Evolutionary conservation across 176 grass and related monocot species (phyloP), one percentile per base, ranked within the genome.

Genomic region (Elymus sibiricus): DNA sequence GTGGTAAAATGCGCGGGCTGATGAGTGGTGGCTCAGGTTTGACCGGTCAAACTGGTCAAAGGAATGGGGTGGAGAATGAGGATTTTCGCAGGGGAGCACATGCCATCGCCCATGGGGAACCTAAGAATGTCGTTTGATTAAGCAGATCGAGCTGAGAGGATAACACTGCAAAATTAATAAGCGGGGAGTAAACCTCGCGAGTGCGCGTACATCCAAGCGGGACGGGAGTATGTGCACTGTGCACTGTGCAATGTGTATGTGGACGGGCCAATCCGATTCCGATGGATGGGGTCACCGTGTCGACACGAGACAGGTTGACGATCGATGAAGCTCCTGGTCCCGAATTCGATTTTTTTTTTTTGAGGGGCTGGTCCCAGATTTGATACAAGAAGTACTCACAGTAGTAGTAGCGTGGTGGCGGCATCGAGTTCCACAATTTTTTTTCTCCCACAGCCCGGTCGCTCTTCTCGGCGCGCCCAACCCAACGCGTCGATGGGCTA

Each of bases 1-100:
- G 26, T 56, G 64, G 9, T 46, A 22, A 84, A 29, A 69, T 42
- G 8, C 24, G 24, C 22, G 11, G 39, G 7, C 34, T 35, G 67
- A 34, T 13, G 64, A 82, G 63, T 59, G 80, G 6, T 39, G 63
- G 64, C 62, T 70, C 31, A 47, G 51, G 77, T 64, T 83, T 91
- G 89, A 88, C 89, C 13, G 14, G 85, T 88, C 64, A 83, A 72
- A 73, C 19, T 1, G 56, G 84, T 79, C 89, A 90, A 90, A 87
- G 0, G 21, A 27, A 5, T 9, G 9, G 11, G 3, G 21, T 62
- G 34, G 47, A 60, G 85, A 70, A 62, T 27, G 89, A 83, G 75
- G 76, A 42, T 58, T 9, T 56, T 28, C n/a, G 4, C 19, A 21
- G 67, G 34, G 26, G 32, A 65, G 80, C 84, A 90, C 75, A 61